A percentile compares a stretch with the other conserved stretches of the same genome.
These are phyloP conservation scores for Trichosanthes truncata DNA, from an alignment of 306 rosid species.

Conservation along the genomic window DNA sequence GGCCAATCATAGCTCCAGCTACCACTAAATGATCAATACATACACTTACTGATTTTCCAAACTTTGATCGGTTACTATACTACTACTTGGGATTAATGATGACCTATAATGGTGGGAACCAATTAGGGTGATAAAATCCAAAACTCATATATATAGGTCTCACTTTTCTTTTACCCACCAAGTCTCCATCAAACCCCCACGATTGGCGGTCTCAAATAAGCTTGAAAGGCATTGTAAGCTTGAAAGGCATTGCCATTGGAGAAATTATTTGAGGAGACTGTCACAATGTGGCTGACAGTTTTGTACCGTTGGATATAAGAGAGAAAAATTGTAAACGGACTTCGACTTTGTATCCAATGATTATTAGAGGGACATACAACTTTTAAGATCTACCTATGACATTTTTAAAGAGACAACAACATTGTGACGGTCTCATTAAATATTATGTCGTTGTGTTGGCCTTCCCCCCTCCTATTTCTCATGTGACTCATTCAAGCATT, in stretches of 20 bases:
- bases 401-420: too few relatives aligned
- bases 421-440: too few relatives aligned
- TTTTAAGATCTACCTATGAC: too few relatives aligned
- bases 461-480: background rate
- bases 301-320: too few relatives aligned
- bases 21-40: slow-evolving; percentile 16
- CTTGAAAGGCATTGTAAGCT: background rate
- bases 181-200: background rate
- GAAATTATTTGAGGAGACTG: too few relatives aligned
- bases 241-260: background rate
- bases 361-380: too few relatives aligned
- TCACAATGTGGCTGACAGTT: too few relatives aligned
- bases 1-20: slow-evolving; percentile 30
- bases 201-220: background rate
- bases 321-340: too few relatives aligned
- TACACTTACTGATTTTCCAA: slow-evolving; percentile 16
- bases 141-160: slow-evolving; percentile 7
- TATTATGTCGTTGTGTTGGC: background rate
- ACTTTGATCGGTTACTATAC: slow-evolving; percentile 18
- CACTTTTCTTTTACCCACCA: slow-evolving; percentile 12
- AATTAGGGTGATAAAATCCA: slow-evolving; percentile 33
- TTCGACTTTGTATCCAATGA: too few relatives aligned
- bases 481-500: slow-evolving; percentile 1
- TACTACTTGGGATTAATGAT: slow-evolving; percentile 17
- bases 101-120: slow-evolving; percentile 35